phyloP scores from a whole-genome alignment of 2,329 filamentous ascomycete genomes.

The Coniella lustricola region DNA sequence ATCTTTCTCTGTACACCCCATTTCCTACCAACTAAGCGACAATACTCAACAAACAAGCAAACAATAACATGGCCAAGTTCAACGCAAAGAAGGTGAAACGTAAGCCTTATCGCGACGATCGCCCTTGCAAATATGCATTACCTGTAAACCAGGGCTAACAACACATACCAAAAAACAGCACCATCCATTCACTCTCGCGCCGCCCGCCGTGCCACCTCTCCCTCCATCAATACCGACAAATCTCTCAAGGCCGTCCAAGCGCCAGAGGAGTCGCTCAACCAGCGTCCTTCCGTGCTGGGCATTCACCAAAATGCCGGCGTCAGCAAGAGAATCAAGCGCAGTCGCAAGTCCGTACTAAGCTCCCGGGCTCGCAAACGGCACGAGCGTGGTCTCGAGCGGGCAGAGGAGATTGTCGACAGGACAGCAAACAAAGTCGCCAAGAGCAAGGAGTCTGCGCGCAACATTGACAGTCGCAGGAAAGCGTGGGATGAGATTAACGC shows the following conservation, averaged over 20 bases:
- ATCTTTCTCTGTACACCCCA: neutral
- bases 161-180: conserved; percentile 33
- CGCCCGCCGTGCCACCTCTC: conserved; percentile 64
- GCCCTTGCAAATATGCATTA: no score
- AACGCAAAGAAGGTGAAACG: conserved; percentile 10
- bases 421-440: conserved; percentile 49
- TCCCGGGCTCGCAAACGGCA: conserved; percentile 48
- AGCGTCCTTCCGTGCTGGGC: conserved; percentile 60
- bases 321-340: conserved; percentile 56
- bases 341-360: conserved; percentile 47
- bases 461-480: conserved; percentile 43
- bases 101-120: no score
- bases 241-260: conserved; percentile 55
- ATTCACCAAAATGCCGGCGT: conserved; percentile 62
- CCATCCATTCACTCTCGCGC: conserved; percentile 66
- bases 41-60: neutral
- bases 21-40: conserved; percentile 5
- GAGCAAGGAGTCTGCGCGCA: conserved; percentile 43
- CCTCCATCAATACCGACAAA: conserved; percentile 65
- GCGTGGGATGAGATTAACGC: conserved; percentile 54
- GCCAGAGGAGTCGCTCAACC: conserved; percentile 39
- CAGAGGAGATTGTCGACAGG: conserved; percentile 52
- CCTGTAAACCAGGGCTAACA: no score
- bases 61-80: conserved; percentile 13
- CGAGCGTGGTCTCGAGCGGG: conserved; percentile 51